phyloP scores from a whole-genome alignment of 805 yeast genomes.

The Metschnikowia orientalis region DNA sequence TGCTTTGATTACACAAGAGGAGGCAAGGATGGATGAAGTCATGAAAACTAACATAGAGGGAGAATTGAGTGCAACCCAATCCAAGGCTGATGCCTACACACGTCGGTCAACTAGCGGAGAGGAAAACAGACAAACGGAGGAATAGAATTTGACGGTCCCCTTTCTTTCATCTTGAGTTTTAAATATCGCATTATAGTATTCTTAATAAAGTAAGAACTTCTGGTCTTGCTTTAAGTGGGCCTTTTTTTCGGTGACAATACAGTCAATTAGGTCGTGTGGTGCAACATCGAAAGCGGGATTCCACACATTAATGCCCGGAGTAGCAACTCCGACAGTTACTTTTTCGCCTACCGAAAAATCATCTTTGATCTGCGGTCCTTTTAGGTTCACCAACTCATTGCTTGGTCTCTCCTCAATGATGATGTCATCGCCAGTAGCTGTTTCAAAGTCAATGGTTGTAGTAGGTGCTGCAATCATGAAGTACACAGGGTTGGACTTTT shows the following conservation, averaged over 20 bases:
- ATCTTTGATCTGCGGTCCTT: constrained; percentile 46
- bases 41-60: constrained; percentile 39
- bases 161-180: not conserved
- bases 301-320: constrained; percentile 84
- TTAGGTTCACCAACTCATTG: constrained; percentile 68
- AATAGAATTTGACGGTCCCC: not conserved
- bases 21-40: constrained; percentile 41
- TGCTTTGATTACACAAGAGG: constrained; percentile 47
- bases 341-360: constrained; percentile 29
- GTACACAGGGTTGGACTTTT: constrained; percentile 46
- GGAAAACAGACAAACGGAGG: not conserved
- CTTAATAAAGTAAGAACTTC: constrained; percentile 11
- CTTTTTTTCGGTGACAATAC: constrained; percentile 77
- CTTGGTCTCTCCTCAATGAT: constrained; percentile 85
- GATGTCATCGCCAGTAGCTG: constrained; percentile 67
- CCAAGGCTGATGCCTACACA: no score
- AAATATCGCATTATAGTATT: constrained; percentile 1
- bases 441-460: constrained; percentile 76
- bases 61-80: constrained; percentile 6
- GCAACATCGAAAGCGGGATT: constrained; percentile 96
- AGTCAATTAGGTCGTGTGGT: constrained; percentile 76
- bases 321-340: constrained; percentile 70
- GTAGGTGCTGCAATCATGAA: constrained; percentile 95
- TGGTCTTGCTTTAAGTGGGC: constrained; percentile 12
- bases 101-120: constrained; percentile 16